Conservation (phyloP, 2,329 filamentous ascomycete species). For the Exophiala bonariae region DNA sequence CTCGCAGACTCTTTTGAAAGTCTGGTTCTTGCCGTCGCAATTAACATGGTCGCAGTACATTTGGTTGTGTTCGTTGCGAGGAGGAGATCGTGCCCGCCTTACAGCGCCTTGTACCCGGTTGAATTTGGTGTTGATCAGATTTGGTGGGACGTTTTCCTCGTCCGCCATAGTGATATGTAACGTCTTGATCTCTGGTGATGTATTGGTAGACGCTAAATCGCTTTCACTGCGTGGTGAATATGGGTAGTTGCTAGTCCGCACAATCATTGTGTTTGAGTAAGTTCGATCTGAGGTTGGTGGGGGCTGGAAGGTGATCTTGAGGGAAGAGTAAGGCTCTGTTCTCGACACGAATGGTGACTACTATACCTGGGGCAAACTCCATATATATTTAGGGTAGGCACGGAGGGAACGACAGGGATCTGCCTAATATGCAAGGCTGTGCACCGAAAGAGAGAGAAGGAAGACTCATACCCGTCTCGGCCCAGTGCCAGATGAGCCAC, state of each 20-base stretch:
- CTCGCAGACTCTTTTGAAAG: slow-evolving; percentile 83
- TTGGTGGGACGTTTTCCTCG: slow-evolving; percentile 3
- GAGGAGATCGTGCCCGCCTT: slow-evolving; percentile 38
- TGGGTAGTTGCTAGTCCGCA: slow-evolving; percentile 16
- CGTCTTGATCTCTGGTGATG: slow-evolving; percentile 12
- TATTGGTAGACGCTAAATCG: slow-evolving; percentile 4
- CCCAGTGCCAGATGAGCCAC: too few species aligned
- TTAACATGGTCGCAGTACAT: slow-evolving; percentile 72
- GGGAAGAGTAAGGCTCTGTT: too few species aligned
- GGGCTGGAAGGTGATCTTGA: background rate
- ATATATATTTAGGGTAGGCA: too few species aligned
- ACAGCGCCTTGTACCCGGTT: slow-evolving; percentile 11
- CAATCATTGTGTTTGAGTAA: background rate
- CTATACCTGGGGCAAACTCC: too few species aligned
- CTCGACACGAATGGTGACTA: too few species aligned
- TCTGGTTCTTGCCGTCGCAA: slow-evolving; percentile 64
- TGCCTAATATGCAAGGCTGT: background rate
- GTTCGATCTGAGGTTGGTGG: background rate
- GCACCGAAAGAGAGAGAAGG: too few species aligned
- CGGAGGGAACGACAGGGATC: background rate
- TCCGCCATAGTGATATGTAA: slow-evolving; percentile 13
- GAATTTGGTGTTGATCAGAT: background rate
- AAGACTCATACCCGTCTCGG: too few species aligned
- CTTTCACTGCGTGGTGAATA: slow-evolving; percentile 17
- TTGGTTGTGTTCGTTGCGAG: slow-evolving; percentile 68